These are phyloP conservation scores for Daldinia childiae DNA, from an alignment of 495 filamentous ascomycete species.

Conservation along the genomic window DNA sequence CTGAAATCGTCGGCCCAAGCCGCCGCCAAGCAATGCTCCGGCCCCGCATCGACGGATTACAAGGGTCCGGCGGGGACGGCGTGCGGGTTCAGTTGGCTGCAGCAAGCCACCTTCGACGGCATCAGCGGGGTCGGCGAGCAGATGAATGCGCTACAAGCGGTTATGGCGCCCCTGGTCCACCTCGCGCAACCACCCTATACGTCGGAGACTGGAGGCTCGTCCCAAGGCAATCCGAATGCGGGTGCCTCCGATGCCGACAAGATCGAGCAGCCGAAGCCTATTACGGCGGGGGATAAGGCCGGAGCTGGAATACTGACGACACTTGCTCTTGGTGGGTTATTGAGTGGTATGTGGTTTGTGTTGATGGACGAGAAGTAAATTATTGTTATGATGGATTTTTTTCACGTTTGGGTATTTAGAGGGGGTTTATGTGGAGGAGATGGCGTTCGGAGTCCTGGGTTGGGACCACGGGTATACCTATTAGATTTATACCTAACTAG, in stretches of 20 bases:
- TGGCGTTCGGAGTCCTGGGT: conserved; percentile 18
- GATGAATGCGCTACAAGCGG: conserved; percentile 66
- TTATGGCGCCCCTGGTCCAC: conserved; percentile 58
- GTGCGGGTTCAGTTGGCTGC: conserved; percentile 50
- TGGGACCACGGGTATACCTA: background rate
- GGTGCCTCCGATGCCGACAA: conserved; percentile 48
- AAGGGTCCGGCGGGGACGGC: conserved; percentile 66
- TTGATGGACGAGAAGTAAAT: conserved; percentile 17
- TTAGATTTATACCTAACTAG: background rate
- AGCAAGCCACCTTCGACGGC: conserved; percentile 52
- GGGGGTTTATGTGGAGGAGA: background rate
- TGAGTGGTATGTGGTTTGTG: conserved; percentile 46
- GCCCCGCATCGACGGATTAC: conserved; percentile 56
- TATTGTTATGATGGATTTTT: background rate
- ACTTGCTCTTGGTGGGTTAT: conserved; percentile 57
- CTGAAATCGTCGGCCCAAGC: conserved; percentile 66
- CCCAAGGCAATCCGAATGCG: conserved; percentile 68
- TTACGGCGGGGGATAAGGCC: conserved; percentile 61
- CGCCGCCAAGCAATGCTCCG: conserved; percentile 69
- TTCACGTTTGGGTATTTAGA: background rate
- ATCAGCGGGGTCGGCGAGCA: conserved; percentile 65
- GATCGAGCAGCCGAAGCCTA: conserved; percentile 41
- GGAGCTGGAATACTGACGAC: conserved; percentile 67
- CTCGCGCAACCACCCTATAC: conserved; percentile 59
- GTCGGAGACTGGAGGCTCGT: conserved; percentile 68